A percentile compares a stretch with the other conserved stretches of the same genome.
These are phyloP conservation scores for Zymoseptoria crescenta DNA, from an alignment of 2,329 filamentous ascomycete species.

Conservation along the genomic window DNA sequence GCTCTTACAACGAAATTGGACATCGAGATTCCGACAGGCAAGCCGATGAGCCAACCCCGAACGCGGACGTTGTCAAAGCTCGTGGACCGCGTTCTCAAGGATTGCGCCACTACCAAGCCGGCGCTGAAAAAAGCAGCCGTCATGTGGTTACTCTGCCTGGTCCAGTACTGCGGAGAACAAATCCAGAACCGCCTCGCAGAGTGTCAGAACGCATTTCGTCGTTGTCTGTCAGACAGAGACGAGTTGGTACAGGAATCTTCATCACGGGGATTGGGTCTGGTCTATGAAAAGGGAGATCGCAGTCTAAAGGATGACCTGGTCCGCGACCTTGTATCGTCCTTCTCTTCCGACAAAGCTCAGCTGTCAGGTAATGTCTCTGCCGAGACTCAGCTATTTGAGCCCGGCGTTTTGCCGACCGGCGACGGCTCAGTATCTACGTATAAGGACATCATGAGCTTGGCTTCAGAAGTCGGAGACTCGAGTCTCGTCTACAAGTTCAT, in stretches of 20 bases:
- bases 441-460: slow-evolving; percentile 90
- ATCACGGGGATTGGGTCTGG: slow-evolving; percentile 79
- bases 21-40: slow-evolving; percentile 49
- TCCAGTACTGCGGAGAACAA: slow-evolving; percentile 83
- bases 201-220: slow-evolving; percentile 80
- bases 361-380: slow-evolving; percentile 69
- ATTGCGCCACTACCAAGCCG: slow-evolving; percentile 80
- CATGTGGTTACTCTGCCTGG: slow-evolving; percentile 87
- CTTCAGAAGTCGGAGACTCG: slow-evolving; percentile 93
- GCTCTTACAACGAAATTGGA: slow-evolving; percentile 69
- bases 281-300: slow-evolving; percentile 86
- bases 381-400: slow-evolving; percentile 89
- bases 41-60: slow-evolving; percentile 30
- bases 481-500: slow-evolving; percentile 98
- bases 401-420: slow-evolving; percentile 79
- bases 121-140: slow-evolving; percentile 84
- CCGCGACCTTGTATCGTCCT: slow-evolving; percentile 78
- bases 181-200: slow-evolving; percentile 68
- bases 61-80: slow-evolving; percentile 44
- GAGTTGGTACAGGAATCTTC: slow-evolving; percentile 94
- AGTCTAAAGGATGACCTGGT: slow-evolving; percentile 74
- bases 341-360: slow-evolving; percentile 67
- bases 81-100: slow-evolving; percentile 64
- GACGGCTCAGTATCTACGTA: slow-evolving; percentile 91
- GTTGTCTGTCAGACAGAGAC: slow-evolving; percentile 77